Evolutionary conservation across 1,284 basidiomycete genomes (phyloP), one percentile per base, ranked within the genome.

Genomic region (Peniophora sp.): DNA sequence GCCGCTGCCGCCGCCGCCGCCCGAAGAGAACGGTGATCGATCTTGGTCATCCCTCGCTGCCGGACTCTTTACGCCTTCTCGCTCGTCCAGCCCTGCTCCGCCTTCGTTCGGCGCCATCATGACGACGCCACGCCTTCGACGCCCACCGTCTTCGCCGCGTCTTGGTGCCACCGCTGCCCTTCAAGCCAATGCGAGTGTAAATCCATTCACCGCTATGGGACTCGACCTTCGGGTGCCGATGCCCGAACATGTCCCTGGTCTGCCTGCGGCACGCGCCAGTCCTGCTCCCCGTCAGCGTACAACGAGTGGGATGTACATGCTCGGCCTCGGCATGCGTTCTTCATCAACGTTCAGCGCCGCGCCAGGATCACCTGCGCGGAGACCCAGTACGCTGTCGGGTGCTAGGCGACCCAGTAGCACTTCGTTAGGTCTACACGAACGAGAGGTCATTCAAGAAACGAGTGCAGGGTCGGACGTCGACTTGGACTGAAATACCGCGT

Each of bases 51-150:
- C 78, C 1, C 84, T 83, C 80, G 78, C 75, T 63, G 56, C 69
- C 50, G 60, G 70, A 49, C 56, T 78, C 39, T 64, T 77, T 34
- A 63, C 66, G 18, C 58, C 72, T 3, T 65, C 73, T 5, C 67
- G 69, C 18, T 66, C 75, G 12, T 58, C 67, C 12, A 73, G 68
- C 54, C 71, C 64, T 2, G 68, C 68, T 8, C 72, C 74, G n/a
- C 43, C 17, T 12, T 85, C 82, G 32, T 87, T 88, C 58, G 84
- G 85, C 15, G 70, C 76, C 36, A 74, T 86, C 42, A 83, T 86
- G 75, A 84, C 82, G 0, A 76, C 72, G 11, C 80, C 83, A 1
- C 69, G 75, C 2, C 61, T 79, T 24, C 71, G 75, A 8, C 78
- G 76, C 52, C 67, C 74, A 0, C 64, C 73, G 9, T 78, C 75